Evolutionary conservation across 345 rosid genomes (phyloP).

Genomic region (Tarenaya hassleriana): DNA sequence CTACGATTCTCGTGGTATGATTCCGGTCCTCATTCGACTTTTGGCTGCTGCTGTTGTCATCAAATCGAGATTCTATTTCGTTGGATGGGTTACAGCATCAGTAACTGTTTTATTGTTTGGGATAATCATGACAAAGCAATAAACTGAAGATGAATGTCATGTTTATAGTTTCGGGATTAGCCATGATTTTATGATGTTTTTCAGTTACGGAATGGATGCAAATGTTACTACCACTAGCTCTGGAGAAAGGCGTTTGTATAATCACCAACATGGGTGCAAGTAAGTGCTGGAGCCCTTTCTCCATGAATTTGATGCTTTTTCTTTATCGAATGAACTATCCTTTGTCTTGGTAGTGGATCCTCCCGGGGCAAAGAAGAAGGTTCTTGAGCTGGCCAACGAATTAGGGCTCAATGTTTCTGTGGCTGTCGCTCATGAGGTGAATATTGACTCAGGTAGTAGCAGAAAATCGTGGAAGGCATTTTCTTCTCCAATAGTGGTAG

Average conservation of each 20-base stretch:
- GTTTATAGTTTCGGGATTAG: not conserved
- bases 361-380: slow-evolving; percentile 63
- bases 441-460: slow-evolving; percentile 36
- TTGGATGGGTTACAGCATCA: too few species aligned
- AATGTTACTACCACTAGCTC: slow-evolving; percentile 67
- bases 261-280: slow-evolving; percentile 97
- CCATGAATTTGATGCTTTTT: not conserved
- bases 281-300: slow-evolving; percentile 24
- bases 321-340: not conserved
- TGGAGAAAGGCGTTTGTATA: slow-evolving; percentile 63
- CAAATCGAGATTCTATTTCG: too few species aligned
- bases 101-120: slow-evolving; percentile 6
- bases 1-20: slow-evolving; percentile 66
- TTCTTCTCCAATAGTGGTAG: slow-evolving; percentile 1
- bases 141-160: not conserved
- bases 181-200: not conserved
- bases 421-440: slow-evolving; percentile 71
- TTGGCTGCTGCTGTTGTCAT: too few species aligned
- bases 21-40: not conserved
- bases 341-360: slow-evolving; percentile 55
- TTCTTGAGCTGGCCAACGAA: slow-evolving; percentile 52
- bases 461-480: not conserved
- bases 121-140: not conserved
- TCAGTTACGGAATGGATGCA: slow-evolving; percentile 86
- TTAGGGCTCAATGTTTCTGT: slow-evolving; percentile 59